phyloP scores from a whole-genome alignment of 331 rosid species.

The Cydonia oblonga region DNA sequence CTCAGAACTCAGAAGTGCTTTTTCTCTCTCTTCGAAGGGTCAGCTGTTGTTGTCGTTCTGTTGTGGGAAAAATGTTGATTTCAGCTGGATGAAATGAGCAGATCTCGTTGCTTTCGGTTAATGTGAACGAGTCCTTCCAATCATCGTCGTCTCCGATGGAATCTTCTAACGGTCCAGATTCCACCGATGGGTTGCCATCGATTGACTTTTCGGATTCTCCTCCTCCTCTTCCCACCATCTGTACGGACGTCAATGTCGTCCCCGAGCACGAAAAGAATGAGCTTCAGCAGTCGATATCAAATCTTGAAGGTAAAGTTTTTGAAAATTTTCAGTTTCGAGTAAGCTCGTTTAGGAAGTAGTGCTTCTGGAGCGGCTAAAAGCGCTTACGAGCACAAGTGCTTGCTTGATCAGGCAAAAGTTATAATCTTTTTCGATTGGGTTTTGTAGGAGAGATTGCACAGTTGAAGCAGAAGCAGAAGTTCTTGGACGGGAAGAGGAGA shows the following conservation, averaged over 20 bases:
- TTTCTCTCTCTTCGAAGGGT: neutral
- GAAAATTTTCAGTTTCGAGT: neutral
- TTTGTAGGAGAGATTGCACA: slow-evolving; percentile 55
- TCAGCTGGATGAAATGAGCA: slow-evolving; percentile 27
- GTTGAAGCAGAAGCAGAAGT: slow-evolving; percentile 44
- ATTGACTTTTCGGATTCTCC: slow-evolving; percentile 22
- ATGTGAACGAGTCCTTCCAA: slow-evolving; percentile 29
- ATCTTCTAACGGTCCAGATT: slow-evolving; percentile 34
- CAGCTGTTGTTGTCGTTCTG: neutral
- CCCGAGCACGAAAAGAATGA: slow-evolving; percentile 60
- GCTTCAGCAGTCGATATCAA: slow-evolving; percentile 38
- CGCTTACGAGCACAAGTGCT: too few species aligned
- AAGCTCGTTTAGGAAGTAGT: too few species aligned
- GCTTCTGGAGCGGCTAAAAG: too few species aligned
- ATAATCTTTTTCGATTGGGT: slow-evolving; percentile 10
- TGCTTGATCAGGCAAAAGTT: too few species aligned
- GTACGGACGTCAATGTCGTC: slow-evolving; percentile 64
- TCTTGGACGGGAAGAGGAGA: slow-evolving; percentile 42
- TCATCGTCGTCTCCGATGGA: slow-evolving; percentile 36
- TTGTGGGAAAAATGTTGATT: slow-evolving; percentile 35
- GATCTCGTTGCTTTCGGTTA: slow-evolving; percentile 36
- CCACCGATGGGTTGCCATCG: slow-evolving; percentile 26
- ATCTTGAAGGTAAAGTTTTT: slow-evolving; percentile 48
- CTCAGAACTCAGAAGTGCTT: neutral
- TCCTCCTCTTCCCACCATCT: slow-evolving; percentile 34